Conservation (phyloP, 139 green algal genomes). For the Coccomyxa sp. region DNA sequence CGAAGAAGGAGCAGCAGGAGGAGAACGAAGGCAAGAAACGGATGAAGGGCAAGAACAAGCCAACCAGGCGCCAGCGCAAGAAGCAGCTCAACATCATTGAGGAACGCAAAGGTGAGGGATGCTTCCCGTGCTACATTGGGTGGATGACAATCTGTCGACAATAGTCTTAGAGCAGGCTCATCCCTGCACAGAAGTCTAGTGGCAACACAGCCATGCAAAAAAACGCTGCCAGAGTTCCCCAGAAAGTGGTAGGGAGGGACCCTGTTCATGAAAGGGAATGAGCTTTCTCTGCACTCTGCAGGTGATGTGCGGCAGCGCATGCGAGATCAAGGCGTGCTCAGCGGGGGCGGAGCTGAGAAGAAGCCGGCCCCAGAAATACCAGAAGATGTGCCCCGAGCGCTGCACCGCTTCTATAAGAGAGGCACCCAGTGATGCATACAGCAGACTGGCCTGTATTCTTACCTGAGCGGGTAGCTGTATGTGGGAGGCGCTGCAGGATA, state of each 20-base stretch:
- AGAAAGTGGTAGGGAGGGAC: background rate
- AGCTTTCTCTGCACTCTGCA: background rate
- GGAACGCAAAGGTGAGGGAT: constrained; percentile 37
- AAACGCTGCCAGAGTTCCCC: too few relatives aligned
- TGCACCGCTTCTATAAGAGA: constrained; percentile 65
- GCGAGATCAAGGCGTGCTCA: constrained; percentile 17
- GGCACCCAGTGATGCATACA: background rate
- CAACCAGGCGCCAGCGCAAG: constrained; percentile 68
- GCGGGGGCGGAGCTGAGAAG: constrained; percentile 9
- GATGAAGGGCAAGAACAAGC: constrained; percentile 94
- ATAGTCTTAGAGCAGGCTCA: background rate
- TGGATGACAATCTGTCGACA: background rate
- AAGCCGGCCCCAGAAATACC: constrained; percentile 21
- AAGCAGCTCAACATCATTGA: constrained; percentile 93
- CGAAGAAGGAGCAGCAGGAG: constrained; percentile 23
- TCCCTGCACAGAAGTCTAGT: too few relatives aligned
- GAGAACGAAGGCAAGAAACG: constrained; percentile 64
- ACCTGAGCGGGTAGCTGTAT: too few relatives aligned
- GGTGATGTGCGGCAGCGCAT: constrained; percentile 16
- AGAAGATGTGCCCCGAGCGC: constrained; percentile 47
- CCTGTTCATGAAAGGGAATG: background rate
- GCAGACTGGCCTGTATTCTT: too few relatives aligned
- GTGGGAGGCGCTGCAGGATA: too few relatives aligned
- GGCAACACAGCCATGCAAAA: too few relatives aligned
- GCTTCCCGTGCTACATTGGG: background rate